Base-by-base conservation (phyloP, 371 early-diverging fungal genomes). In the Mucor plumbeus region DNA sequence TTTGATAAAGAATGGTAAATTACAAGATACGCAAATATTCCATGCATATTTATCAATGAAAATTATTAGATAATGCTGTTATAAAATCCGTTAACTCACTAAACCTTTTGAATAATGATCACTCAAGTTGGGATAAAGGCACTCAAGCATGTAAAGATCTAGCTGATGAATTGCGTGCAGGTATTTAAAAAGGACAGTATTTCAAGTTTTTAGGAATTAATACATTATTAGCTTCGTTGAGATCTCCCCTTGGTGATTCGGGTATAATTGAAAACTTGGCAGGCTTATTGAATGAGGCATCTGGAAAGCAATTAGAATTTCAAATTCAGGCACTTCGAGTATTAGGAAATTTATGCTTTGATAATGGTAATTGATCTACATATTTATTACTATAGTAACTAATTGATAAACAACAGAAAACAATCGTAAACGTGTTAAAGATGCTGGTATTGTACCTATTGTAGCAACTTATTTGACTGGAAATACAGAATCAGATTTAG, bases 271-370 rank as follows among this genome's bases (percentile, higher is more conserved):
- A 73, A n/a, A 59, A 63, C 48, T 65, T 85, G 31, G 61, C 79
- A 13, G 67, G 38, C 1, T 62, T 85, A 8, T 65, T 83, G 38
- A 62, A 75, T 47, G 60, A 69, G 33, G 70, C 78, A 43, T 67
- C 75, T 38, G 75, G 68, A 10, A 65, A 65, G 44, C 65, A 76
- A 15, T 35, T 58, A 3, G 64, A 77, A 15, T 85, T 84, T 38
- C 73, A 77, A 35, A 73, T 90, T 33, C 91, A 92, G 65, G 83
- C 85, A 5, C 78, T 92, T 40, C 84, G 94, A 11, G 90, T 90
- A 1, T 68, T 91, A 33, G 94, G 91, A 15, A 94, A 94, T 66
- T 73, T 91, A 38, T 94, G 93, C 64, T 91, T 87, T 74, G 93
- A 94, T 74, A 80, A 91, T 69, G 91, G 94, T 92, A 83, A 65